Conservation (phyloP, 495 filamentous ascomycete species). For the Venustampulla echinocandica region DNA sequence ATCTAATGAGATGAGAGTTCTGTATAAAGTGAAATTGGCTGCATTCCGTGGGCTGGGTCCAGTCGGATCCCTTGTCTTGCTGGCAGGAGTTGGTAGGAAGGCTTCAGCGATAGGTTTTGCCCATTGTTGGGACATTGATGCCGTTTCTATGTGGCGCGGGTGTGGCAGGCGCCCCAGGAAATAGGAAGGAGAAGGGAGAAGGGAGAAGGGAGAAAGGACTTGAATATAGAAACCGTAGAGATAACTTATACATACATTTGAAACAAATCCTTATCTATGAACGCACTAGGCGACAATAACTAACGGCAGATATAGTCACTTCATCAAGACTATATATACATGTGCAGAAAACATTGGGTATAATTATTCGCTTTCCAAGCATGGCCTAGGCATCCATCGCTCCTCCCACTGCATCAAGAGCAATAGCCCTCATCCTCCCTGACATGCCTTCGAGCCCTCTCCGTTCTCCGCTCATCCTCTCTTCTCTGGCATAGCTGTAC, state of each 20-base stretch:
- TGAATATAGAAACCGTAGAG: background rate
- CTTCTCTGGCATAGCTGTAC: slow-evolving; percentile 10
- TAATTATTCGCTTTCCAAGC: no score
- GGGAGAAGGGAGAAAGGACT: background rate
- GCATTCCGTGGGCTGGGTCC: background rate
- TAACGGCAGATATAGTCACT: no score
- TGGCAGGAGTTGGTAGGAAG: background rate
- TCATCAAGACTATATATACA: no score
- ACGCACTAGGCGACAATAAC: no score
- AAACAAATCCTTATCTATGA: no score
- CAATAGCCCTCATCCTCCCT: slow-evolving; percentile 10
- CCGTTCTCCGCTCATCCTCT: background rate
- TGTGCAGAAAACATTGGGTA: no score
- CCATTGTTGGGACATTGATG: no score
- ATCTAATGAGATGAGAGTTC: background rate
- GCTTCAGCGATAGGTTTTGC: no score
- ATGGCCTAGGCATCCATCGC: no score
- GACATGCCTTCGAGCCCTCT: background rate
- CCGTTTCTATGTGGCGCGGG: no score
- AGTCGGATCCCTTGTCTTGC: background rate
- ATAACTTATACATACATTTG: background rate
- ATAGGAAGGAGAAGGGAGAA: background rate
- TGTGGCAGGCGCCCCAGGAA: background rate
- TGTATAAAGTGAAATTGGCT: background rate
- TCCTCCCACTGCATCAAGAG: no score